phyloP scores from a whole-genome alignment of 2,329 filamentous ascomycete genomes.

The Rhinocladiella similis region DNA sequence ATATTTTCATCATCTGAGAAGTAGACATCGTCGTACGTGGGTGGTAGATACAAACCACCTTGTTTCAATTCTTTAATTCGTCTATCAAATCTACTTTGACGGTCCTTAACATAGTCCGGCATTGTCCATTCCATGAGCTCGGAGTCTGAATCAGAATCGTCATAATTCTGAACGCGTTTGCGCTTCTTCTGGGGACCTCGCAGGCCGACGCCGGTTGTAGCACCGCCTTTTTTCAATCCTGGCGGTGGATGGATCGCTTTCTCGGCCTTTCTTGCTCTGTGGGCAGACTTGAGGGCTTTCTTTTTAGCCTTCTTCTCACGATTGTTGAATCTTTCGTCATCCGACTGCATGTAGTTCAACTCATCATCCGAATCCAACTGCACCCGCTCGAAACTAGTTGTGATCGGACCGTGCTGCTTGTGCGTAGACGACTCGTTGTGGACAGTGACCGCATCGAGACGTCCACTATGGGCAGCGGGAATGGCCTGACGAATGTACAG shows the following conservation, averaged over 20 bases:
- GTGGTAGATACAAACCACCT: slow-evolving; percentile 73
- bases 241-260: slow-evolving; percentile 39
- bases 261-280: slow-evolving; percentile 57
- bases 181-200: slow-evolving; percentile 31
- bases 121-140: slow-evolving; percentile 59
- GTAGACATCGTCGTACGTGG: slow-evolving; percentile 71
- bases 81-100: slow-evolving; percentile 69
- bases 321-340: slow-evolving; percentile 8
- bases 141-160: slow-evolving; percentile 53
- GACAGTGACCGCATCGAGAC: slow-evolving; percentile 2
- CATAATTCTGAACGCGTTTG: slow-evolving; percentile 41
- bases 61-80: slow-evolving; percentile 61
- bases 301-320: slow-evolving; percentile 3
- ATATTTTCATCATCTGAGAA: slow-evolving; percentile 71
- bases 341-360: slow-evolving; percentile 16
- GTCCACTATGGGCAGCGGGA: slow-evolving; percentile 1
- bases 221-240: slow-evolving; percentile 37
- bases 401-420: background rate
- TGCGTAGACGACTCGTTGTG: slow-evolving; percentile 2
- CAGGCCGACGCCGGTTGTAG: slow-evolving; percentile 32
- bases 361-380: slow-evolving; percentile 20
- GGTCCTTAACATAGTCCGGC: slow-evolving; percentile 70
- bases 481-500: background rate
- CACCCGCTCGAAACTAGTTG: background rate
- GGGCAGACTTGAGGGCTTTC: slow-evolving; percentile 31